A percentile compares a stretch with the other conserved stretches of the same genome.
Evolutionary conservation across 257 asterid genomes (phyloP).

Genomic region (Solanum rostratum): DNA sequence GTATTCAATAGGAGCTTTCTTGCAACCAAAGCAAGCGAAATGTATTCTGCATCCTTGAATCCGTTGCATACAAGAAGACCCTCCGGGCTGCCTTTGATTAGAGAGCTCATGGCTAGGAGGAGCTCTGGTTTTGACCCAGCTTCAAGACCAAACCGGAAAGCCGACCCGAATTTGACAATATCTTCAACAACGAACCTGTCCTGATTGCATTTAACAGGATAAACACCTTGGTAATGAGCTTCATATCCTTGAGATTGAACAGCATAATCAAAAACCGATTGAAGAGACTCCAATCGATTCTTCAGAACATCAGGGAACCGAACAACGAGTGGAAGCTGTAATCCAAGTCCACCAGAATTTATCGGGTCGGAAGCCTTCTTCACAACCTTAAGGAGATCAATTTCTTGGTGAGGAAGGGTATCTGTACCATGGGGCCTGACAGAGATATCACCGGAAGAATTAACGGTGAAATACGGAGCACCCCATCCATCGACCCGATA

Average conservation of each 20-base stretch:
- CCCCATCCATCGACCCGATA: constrained; percentile 92
- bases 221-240: constrained; percentile 88
- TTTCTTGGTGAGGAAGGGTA: constrained; percentile 74
- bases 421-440: constrained; percentile 53
- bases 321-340: constrained; percentile 64
- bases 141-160: constrained; percentile 77
- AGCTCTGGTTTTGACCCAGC: constrained; percentile 99
- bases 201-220: constrained; percentile 94
- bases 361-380: constrained; percentile 73
- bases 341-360: constrained; percentile 63
- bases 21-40: constrained; percentile 70
- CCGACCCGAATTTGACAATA: constrained; percentile 73
- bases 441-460: constrained; percentile 61
- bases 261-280: constrained; percentile 55
- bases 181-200: constrained; percentile 84
- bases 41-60: constrained; percentile 84
- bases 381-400: constrained; percentile 82
- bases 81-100: constrained; percentile 69
- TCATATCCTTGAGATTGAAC: constrained; percentile 55
- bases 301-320: constrained; percentile 81
- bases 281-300: constrained; percentile 63
- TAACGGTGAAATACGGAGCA: constrained; percentile 79
- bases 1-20: constrained; percentile 66
- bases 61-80: constrained; percentile 84
- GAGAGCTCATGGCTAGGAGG: constrained; percentile 81